Evolutionary conservation across 108 stramenopile genomes (phyloP).

Genomic region (Skeletonema costatum): DNA sequence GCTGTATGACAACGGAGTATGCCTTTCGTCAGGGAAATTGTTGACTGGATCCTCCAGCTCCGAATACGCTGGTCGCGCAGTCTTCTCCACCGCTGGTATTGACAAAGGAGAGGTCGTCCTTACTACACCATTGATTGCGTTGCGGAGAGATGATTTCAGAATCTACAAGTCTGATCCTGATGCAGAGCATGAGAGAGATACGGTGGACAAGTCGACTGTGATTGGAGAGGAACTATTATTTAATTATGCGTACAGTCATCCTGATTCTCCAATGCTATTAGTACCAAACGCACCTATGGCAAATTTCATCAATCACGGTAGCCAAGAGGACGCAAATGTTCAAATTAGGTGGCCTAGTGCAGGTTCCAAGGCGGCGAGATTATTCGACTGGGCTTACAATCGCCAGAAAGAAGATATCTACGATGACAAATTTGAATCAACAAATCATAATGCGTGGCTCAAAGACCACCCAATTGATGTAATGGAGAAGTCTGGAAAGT

Average conservation of each 20-base stretch:
- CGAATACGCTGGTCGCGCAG: conserved; percentile 59
- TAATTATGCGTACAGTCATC: conserved; percentile 76
- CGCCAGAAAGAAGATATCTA: conserved; percentile 11
- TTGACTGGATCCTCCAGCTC: conserved; percentile 46
- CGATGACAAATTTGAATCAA: conserved; percentile 14
- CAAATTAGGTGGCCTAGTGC: conserved; percentile 60
- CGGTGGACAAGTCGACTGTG: conserved; percentile 23
- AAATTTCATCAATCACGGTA: conserved; percentile 71
- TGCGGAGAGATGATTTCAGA: conserved; percentile 29
- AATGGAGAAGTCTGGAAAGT: conserved; percentile 12
- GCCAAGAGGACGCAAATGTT: conserved; percentile 54
- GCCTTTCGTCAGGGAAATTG: conserved; percentile 39
- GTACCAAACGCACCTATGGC: conserved; percentile 66
- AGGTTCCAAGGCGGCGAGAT: conserved; percentile 25
- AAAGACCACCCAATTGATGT: conserved; percentile 28
- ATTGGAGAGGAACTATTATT: conserved; percentile 57
- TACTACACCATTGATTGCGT: conserved; percentile 23
- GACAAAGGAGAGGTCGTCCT: conserved; percentile 31
- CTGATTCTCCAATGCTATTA: conserved; percentile 60
- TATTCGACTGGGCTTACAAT: conserved; percentile 43
- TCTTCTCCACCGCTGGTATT: conserved; percentile 46
- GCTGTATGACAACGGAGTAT: conserved; percentile 55
- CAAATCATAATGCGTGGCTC: conserved; percentile 38
- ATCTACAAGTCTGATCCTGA: conserved; percentile 39
- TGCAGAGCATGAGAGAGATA: conserved; percentile 13